Evolutionary conservation across 768 basidiomycete genomes (phyloP), one percentile per base, ranked within the genome.

Genomic region (Rhizopogon sp.): DNA sequence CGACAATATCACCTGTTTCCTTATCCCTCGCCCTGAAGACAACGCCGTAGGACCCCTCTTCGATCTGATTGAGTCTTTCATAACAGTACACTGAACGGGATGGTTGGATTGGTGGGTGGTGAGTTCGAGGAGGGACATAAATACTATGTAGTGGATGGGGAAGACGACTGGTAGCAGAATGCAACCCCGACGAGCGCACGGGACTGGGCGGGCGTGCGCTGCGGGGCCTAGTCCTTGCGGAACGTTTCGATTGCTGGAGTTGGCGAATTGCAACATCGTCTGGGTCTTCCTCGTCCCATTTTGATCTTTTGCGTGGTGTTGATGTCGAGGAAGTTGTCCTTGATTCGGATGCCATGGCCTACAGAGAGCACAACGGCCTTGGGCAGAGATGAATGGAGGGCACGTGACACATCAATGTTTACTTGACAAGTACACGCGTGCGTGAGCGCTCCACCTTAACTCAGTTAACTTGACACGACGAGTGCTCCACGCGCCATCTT

Each of bases 11-110:
- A 5, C 93, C 93, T 0, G 94, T 93, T 66, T 92, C 82, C 68
- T 92, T 96, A 73, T 98, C 96, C 62, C 84, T 79, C 20, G 97
- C 97, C n/a, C 97, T 85, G 59, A 93, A 98, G 14, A 99, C 97
- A 39, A 98, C 85, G 16, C 97, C 97, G 62, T 99, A 99, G 0
- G 92, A 93, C 5, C 97, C 97, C 72, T 99, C 97, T 71, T 98
- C 97, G 63, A 99, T 99, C 63, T 97, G 92, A 69, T 99, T 99
- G 53, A 99, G 77, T 41, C 90, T 78, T 62, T 98, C 95, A 68
- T 98, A 98, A 62, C 81, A 84, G 71, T 93, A 96, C 1, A 98
- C 96, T 5, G 93, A 95, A 22, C 96, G 88, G 25, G 96, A 95
- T 1, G 95, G 84, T 40, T 80, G 72, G 22, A 98, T 82, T 1